These are phyloP conservation scores for Ustilago curta DNA, from an alignment of 1,284 basidiomycete genomes.

Conservation along the genomic window DNA sequence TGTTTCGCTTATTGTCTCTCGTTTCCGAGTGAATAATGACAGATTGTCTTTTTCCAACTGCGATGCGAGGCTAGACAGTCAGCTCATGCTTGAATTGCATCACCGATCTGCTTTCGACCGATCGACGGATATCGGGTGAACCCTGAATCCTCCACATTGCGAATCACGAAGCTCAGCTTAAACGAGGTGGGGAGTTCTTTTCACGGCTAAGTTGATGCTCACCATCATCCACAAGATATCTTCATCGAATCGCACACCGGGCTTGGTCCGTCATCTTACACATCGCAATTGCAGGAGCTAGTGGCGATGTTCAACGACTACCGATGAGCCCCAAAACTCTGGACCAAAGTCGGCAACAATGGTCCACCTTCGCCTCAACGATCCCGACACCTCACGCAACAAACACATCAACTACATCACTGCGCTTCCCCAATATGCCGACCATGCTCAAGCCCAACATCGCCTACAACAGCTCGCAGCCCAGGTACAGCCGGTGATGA, in stretches of 20 bases:
- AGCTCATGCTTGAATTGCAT: background rate
- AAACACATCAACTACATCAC: constrained; percentile 60
- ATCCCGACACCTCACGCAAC: constrained; percentile 57
- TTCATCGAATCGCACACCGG: too few relatives aligned
- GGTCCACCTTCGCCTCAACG: constrained; percentile 59
- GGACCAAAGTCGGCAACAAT: constrained; percentile 9
- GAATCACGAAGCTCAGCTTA: background rate
- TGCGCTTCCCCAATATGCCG: constrained; percentile 37
- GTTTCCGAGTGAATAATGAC: too few relatives aligned
- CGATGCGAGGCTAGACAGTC: too few relatives aligned
- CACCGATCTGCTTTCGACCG: background rate
- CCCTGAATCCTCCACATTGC: constrained; percentile 5
- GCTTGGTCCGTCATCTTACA: too few relatives aligned
- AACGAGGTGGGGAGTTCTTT: background rate
- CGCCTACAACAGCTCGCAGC: constrained; percentile 54
- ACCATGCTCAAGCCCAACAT: constrained; percentile 43
- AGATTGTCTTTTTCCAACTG: too few relatives aligned
- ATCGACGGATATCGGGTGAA: background rate
- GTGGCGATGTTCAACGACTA: background rate
- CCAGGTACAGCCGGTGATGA: constrained; percentile 60
- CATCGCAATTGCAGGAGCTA: too few relatives aligned
- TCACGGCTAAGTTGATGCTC: background rate
- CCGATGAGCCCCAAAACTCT: background rate
- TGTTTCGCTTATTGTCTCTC: too few relatives aligned
- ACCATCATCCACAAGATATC: background rate